These are phyloP conservation scores for Plasmodium gonderi DNA, from an alignment of 169 alveolate genomes.

Conservation along the genomic window DNA sequence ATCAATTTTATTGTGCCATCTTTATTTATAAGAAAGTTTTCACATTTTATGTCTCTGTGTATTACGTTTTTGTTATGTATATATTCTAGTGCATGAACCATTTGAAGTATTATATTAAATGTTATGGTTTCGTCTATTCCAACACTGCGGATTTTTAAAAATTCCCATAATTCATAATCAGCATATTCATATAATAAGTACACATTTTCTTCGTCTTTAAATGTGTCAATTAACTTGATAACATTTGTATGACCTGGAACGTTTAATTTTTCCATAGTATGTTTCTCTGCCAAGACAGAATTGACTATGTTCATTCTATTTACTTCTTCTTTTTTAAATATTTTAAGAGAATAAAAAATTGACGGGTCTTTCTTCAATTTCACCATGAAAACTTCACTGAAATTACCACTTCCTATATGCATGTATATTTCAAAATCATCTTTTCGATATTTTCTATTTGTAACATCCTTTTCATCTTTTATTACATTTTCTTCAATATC, in stretches of 20 bases:
- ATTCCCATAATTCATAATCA: conserved; percentile 88
- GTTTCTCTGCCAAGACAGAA: conserved; percentile 85
- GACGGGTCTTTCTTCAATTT: conserved; percentile 81
- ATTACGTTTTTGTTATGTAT: conserved; percentile 91
- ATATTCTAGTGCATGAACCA: conserved; percentile 90
- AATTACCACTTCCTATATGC: conserved; percentile 86
- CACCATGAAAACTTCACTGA: conserved; percentile 87
- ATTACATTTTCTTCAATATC: conserved; percentile 62
- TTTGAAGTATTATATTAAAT: conserved; percentile 81
- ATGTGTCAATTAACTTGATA: conserved; percentile 83
- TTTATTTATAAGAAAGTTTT: conserved; percentile 91
- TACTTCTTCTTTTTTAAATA: conserved; percentile 85
- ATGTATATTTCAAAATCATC: conserved; percentile 86
- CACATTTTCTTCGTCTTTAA: conserved; percentile 84
- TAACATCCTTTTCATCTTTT: conserved; percentile 23
- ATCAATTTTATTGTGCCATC: conserved; percentile 94
- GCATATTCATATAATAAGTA: conserved; percentile 86
- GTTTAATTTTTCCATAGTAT: conserved; percentile 79
- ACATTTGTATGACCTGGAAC: conserved; percentile 87
- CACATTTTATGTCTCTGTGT: conserved; percentile 96
- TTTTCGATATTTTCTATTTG: conserved; percentile 66
- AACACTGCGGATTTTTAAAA: conserved; percentile 75
- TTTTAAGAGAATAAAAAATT: conserved; percentile 84
- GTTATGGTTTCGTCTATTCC: conserved; percentile 83
- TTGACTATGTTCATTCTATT: conserved; percentile 65